Base-by-base conservation (phyloP, 371 early-diverging fungal species). In the Mortierella sp. region DNA sequence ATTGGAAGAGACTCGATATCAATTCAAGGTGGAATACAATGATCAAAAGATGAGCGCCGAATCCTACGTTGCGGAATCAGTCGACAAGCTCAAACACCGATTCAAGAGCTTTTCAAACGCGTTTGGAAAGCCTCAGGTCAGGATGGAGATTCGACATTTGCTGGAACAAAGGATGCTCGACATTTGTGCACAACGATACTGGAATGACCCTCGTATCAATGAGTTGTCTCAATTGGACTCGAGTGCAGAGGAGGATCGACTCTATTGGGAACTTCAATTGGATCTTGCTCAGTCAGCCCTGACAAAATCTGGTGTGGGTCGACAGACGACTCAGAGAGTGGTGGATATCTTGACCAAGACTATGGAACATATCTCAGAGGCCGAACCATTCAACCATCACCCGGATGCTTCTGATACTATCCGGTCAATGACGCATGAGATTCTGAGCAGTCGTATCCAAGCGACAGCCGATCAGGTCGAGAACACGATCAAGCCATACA, bases 1-100 rank as follows among this genome's bases (percentile, higher is more conserved):
- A 74, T 84, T 99, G 26, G 97, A 97, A 59, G 98, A 98, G 82
- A 90, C 96, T 3, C 89, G 92, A 19, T 99, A 99, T 77, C 96
- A 97, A 83, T 97, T 96, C 87, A 99, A 99, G 82, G 99, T 99
- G 9, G 95, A 96, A 66, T 99, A 97, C 88, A 97, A 98, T 66
- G 98, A 99, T 75, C 93, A 93, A 64, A 85, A 92, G 52, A 93
- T 99, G 56, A 92, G 95, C 11, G 93, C 99, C 37, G 98, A 97
- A 81, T 94, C 96, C 1, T 99, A 99, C 82, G 94, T 95, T 23
- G 95, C 98, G 7, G 98, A 99, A 57, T 89, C 94, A 2, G 92
- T 98, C 81, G 98, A 98, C 75, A 85, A 88, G 18, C 83, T 98
- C 47, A 99, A 99, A 82, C 95, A 94, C 62, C 88, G 91, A 59